Percentiles rank a stretch among this genome's conserved stretches.
Evolutionary conservation across 2,329 filamentous ascomycete genomes (phyloP).

Genomic region (Trichoderma sp.): DNA sequence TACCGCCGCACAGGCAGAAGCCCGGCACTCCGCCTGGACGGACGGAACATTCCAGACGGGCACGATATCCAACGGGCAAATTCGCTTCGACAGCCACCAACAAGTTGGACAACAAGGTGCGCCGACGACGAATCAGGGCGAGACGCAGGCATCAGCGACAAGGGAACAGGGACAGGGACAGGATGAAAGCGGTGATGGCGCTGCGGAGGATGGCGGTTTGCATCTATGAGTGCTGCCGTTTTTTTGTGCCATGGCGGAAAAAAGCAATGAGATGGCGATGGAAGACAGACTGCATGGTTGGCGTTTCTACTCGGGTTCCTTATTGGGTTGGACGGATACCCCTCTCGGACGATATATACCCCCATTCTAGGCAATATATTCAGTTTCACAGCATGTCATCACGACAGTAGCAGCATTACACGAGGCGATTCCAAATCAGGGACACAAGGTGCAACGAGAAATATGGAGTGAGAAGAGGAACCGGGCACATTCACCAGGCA

Average conservation of each 20-base stretch:
- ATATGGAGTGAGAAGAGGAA: too few species aligned
- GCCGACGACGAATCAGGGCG: slow-evolving; percentile 46
- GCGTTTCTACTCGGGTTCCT: slow-evolving; percentile 33
- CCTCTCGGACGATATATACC: slow-evolving; percentile 24
- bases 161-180: slow-evolving; percentile 57
- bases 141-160: slow-evolving; percentile 57
- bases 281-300: slow-evolving; percentile 27
- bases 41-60: slow-evolving; percentile 67
- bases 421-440: background rate
- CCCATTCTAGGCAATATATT: slow-evolving; percentile 2
- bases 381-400: slow-evolving; percentile 1
- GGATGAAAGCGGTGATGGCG: slow-evolving; percentile 48
- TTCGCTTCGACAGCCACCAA: slow-evolving; percentile 47
- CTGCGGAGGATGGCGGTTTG: slow-evolving; percentile 56
- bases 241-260: background rate
- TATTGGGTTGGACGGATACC: slow-evolving; percentile 10
- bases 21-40: slow-evolving; percentile 53
- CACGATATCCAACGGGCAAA: slow-evolving; percentile 54
- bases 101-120: slow-evolving; percentile 44
- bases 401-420: background rate
- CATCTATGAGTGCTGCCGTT: slow-evolving; percentile 52
- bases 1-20: too few species aligned
- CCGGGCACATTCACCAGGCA: background rate
- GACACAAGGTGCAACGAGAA: background rate
- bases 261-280: background rate